A percentile compares a stretch with the other conserved stretches of the same genome.
Evolutionary conservation across 2,329 filamentous ascomycete genomes (phyloP).

Genomic region (Exophiala sideris): DNA sequence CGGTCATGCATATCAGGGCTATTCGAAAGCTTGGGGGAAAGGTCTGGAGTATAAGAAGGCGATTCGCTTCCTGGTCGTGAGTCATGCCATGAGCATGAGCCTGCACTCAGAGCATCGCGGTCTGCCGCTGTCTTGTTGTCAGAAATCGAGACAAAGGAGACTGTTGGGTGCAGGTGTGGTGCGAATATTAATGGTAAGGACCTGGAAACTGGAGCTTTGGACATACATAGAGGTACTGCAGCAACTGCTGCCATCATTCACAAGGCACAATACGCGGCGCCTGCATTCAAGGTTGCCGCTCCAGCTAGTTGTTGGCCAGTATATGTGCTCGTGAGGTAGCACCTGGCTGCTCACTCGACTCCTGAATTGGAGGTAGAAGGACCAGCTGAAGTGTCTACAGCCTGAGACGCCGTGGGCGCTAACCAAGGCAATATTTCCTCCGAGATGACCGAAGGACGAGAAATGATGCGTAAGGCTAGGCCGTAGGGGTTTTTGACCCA

Average conservation of each 20-base stretch:
- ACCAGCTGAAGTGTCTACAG: constrained; percentile 7
- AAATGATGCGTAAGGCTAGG: too few relatives aligned
- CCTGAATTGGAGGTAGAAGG: constrained; percentile 7
- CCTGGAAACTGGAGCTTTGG: too few relatives aligned
- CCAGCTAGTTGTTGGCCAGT: background rate
- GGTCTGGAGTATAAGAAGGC: background rate
- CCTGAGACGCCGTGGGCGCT: constrained; percentile 16
- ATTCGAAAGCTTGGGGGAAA: background rate
- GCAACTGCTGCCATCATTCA: constrained; percentile 1
- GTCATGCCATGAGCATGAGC: constrained; percentile 13
- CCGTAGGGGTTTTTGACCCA: too few relatives aligned
- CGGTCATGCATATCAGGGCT: constrained; percentile 5
- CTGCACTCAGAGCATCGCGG: constrained; percentile 10
- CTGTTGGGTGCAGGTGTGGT: too few relatives aligned
- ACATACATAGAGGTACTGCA: background rate
- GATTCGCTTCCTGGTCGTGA: constrained; percentile 6
- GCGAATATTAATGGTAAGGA: too few relatives aligned
- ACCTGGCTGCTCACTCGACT: constrained; percentile 1
- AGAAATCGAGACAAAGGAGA: too few relatives aligned
- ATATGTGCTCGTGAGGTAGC: constrained; percentile 7
- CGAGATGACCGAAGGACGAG: background rate
- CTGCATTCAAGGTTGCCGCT: too few relatives aligned
- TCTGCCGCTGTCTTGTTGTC: background rate
- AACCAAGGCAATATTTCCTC: constrained; percentile 9
- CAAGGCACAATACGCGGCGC: too few relatives aligned